These are phyloP conservation scores for Balakata baccata DNA, from an alignment of 345 rosid species.

Conservation along the genomic window DNA sequence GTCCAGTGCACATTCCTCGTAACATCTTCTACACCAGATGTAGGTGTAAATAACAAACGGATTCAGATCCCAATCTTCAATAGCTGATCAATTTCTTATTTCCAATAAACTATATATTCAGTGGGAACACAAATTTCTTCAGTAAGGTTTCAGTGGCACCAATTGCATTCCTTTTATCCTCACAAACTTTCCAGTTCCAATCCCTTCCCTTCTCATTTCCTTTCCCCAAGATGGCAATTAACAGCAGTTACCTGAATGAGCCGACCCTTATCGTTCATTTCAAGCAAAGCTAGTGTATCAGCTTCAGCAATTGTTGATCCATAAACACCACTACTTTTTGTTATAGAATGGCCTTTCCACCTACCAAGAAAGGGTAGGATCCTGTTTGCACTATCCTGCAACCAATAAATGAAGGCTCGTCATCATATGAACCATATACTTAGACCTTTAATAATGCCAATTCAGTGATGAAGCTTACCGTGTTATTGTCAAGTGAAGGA, in stretches of 20 bases:
- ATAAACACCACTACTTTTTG: slow-evolving; percentile 88
- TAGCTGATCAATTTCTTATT: not conserved
- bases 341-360: slow-evolving; percentile 83
- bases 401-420: slow-evolving; percentile 15
- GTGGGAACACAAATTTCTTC: not conserved
- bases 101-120: too few relatives aligned
- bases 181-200: not conserved
- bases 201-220: not conserved
- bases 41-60: slow-evolving; percentile 31
- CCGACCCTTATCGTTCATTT: slow-evolving; percentile 61
- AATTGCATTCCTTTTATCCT: not conserved
- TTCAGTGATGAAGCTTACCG: slow-evolving; percentile 26
- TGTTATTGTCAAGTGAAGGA: slow-evolving; percentile 48
- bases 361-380: slow-evolving; percentile 70
- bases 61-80: slow-evolving; percentile 2
- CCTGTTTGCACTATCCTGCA: slow-evolving; percentile 48
- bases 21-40: slow-evolving; percentile 29
- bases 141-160: not conserved
- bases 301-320: slow-evolving; percentile 82
- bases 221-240: slow-evolving; percentile 10
- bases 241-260: slow-evolving; percentile 56
- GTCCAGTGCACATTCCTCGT: slow-evolving; percentile 62
- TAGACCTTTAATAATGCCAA: slow-evolving; percentile 5
- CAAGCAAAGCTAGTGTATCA: slow-evolving; percentile 50
- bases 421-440: not conserved